phyloP scores from a whole-genome alignment of 768 basidiomycete genomes.

The Auriscalpium vulgare region DNA sequence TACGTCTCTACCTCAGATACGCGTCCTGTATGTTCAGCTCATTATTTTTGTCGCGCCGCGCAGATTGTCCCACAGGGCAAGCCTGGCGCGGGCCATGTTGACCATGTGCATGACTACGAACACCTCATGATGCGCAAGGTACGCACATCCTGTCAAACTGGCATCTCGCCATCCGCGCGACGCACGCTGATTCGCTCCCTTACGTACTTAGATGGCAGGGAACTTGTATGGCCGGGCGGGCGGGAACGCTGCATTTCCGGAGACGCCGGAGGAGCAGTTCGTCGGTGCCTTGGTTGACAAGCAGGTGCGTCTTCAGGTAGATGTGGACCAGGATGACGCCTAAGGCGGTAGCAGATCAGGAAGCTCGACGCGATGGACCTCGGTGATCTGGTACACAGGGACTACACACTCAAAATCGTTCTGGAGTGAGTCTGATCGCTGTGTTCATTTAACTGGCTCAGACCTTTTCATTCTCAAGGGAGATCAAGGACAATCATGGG shows the following conservation, averaged over 20 bases:
- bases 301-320: background rate
- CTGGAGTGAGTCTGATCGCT: background rate
- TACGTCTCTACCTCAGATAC: background rate
- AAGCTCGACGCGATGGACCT: background rate
- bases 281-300: background rate
- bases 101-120: slow-evolving; percentile 1
- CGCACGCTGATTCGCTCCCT: background rate
- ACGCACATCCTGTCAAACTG: background rate
- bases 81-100: background rate
- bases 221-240: background rate
- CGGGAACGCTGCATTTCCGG: background rate
- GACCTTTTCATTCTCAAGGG: background rate
- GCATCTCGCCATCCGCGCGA: background rate
- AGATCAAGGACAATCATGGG: background rate
- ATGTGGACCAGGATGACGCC: no score
- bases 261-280: slow-evolving; percentile 1
- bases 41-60: background rate
- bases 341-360: background rate
- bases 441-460: background rate
- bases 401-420: slow-evolving; percentile 2
- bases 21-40: background rate
- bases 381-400: background rate
- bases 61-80: background rate
- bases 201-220: background rate
- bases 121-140: background rate